Base-by-base conservation (phyloP, 352 stramenopile genomes). In the Phytophthora chlamydospora region DNA sequence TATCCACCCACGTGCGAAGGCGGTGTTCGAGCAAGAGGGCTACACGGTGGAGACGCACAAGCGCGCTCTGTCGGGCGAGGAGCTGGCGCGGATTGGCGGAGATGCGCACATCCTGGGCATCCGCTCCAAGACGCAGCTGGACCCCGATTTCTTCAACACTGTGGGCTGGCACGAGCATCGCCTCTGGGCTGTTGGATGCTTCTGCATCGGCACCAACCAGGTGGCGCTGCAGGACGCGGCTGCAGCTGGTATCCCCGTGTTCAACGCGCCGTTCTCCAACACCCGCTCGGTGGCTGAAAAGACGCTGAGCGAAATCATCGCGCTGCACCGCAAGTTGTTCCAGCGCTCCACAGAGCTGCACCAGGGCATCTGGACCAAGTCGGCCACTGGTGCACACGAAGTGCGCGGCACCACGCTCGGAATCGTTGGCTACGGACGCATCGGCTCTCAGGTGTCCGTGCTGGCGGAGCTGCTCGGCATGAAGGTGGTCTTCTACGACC, bases 401-500 rank as follows among this genome's bases (percentile, higher is more conserved):
- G 85, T 94, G 59, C 85, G 85, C 54, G 85, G 85, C 48, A 92
- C 85, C 39, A 92, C 82, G 54, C 71, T 94, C 10, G 85, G 85
- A 5, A 90, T 94, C 42, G 73, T 94, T 24, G 85, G 85, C 40
- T 94, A 92, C 59, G 85, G 85, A 46, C 82, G 85, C 66, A 94
- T 94, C 48, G 85, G 85, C 29, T 94, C 85, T 32, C 85, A 94
- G 57, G 75, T 94, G 39, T 94, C 85, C 0, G 85, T 94, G 43
- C 65, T 94, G 19, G 85, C 85, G 0, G 85, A 94, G 62, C 64
- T 94, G 27, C 60, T 98, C 0, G 96, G 96, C 39, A 98, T 98
- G 95, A 94, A 97, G 41, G 89, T 96, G n/a, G 76, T 97, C 9
- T 97, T 96, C 58, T 98, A 96, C 71, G 93, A 98, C 71, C 93